These are phyloP conservation scores for Eimeria brunetti DNA, from an alignment of 169 alveolate species.

Conservation along the genomic window DNA sequence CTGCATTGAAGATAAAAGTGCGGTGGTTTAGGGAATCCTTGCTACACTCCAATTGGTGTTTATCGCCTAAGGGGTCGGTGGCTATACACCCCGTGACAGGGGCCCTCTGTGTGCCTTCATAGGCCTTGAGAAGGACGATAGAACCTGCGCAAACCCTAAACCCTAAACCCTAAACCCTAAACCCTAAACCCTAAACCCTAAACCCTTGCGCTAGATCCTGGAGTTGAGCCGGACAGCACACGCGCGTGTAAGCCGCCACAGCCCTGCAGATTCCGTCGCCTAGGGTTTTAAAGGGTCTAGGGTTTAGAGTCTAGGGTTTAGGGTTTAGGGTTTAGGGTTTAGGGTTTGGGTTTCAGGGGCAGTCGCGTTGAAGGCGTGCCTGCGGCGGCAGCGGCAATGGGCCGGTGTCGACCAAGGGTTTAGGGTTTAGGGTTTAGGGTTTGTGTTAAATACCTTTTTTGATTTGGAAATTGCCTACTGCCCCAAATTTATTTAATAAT, in stretches of 20 bases:
- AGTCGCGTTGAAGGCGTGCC: background rate
- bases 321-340: slow-evolving; percentile 7
- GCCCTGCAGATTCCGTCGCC: background rate
- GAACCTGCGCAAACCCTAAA: too few species aligned
- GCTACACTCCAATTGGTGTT: background rate
- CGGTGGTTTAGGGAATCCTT: background rate
- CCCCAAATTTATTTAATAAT: background rate
- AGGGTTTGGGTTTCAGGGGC: background rate
- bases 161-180: slow-evolving; percentile 18
- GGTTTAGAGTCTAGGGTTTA: background rate
- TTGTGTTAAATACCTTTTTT: too few species aligned
- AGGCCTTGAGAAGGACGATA: slow-evolving; percentile 1
- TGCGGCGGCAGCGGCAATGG: background rate
- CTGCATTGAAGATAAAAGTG: slow-evolving; percentile 25
- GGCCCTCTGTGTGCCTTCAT: slow-evolving; percentile 32
- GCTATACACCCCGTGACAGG: slow-evolving; percentile 52
- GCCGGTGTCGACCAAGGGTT: background rate
- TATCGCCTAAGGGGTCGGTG: slow-evolving; percentile 45
- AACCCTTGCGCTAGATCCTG: too few species aligned
- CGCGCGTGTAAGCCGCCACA: too few species aligned
- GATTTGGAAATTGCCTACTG: background rate
- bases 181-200: too few species aligned
- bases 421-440: slow-evolving; percentile 2
- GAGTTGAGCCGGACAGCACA: too few species aligned
- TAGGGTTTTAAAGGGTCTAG: background rate